phyloP scores from a whole-genome alignment of 2,329 filamentous ascomycete species.

The Penicillium sp. region DNA sequence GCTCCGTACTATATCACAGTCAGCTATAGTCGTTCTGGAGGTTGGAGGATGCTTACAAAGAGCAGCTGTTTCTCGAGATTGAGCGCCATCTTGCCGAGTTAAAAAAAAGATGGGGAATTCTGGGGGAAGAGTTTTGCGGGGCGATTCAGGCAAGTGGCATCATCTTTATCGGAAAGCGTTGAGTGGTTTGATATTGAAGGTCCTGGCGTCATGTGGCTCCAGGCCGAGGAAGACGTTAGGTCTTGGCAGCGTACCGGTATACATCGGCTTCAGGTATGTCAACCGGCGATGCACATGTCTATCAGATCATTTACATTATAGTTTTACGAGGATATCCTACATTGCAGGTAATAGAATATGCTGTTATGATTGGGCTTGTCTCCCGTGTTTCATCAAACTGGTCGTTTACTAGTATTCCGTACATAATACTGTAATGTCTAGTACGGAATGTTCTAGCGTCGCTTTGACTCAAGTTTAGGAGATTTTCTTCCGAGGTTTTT shows the following conservation, averaged over 20 bases:
- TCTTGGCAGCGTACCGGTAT: constrained; percentile 1
- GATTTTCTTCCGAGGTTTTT: background rate
- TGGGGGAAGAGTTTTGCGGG: constrained; percentile 2
- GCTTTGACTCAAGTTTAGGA: background rate
- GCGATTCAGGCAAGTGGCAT: constrained; percentile 1
- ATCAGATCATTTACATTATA: background rate
- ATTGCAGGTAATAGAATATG: background rate
- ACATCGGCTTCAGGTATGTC: background rate
- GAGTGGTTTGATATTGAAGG: constrained; percentile 3
- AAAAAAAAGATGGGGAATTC: background rate
- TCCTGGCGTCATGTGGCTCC: constrained; percentile 5
- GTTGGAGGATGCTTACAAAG: constrained; percentile 53
- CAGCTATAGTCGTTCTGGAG: constrained; percentile 13
- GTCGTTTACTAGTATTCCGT: background rate
- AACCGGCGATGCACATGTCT: background rate
- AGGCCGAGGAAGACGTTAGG: background rate
- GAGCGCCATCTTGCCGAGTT: constrained; percentile 42
- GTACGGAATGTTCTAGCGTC: background rate
- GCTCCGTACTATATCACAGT: constrained; percentile 57
- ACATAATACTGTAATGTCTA: background rate
- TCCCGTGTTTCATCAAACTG: background rate
- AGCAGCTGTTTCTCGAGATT: constrained; percentile 66
- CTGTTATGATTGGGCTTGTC: background rate
- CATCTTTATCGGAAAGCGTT: background rate
- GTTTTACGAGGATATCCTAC: background rate